Evolutionary conservation across 352 stramenopile genomes (phyloP), one percentile per base, ranked within the genome.

Genomic region (Globisporangium spiculum): DNA sequence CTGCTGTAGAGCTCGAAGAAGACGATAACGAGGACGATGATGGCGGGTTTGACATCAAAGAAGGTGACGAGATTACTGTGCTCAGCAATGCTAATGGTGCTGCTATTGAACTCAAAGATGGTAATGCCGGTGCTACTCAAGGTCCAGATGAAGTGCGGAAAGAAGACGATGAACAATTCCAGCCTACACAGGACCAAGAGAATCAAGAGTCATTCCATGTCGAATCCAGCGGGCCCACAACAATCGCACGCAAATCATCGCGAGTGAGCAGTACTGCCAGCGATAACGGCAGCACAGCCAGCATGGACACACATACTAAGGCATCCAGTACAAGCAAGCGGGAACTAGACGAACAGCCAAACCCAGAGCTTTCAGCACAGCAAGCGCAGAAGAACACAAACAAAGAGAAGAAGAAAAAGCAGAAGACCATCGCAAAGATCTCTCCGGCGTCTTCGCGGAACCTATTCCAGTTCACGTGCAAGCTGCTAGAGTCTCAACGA

Each of bases 401-500:
- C 16, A 26, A 53, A 10, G 52, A 38, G 18, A 50, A 65, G 22
- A 50, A 65, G 22, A 55, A 22, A 18, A 58, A 52, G 61, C 46
- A 53, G 18, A 18, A 53, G 20, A 36, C 30, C 0, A 8, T 1
- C 20, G 6, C 48, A 26, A 60, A 38, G 10, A 73, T 74, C 22
- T 74, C 73, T 32, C 65, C 74, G 53, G 54, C 69, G 10, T 71
- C 81, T n/a, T 69, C 78, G 0, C 46, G 68, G 27, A 76, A 82
- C 65, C 44, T 91, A 14, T 81, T 90, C 53, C 65, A 73, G 27
- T 84, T 76, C 52, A 77, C 78, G 34, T 80, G 75, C 18, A 70
- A 71, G 27, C 46, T 84, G 20, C 57, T 90, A 26, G 60, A 73
- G 12, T 69, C 71, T 6, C 75, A 83, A 54, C 56, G 52, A 24